Evolutionary conservation across 371 early-diverging fungal species (phyloP).

Genomic region (Circinella umbellata): DNA sequence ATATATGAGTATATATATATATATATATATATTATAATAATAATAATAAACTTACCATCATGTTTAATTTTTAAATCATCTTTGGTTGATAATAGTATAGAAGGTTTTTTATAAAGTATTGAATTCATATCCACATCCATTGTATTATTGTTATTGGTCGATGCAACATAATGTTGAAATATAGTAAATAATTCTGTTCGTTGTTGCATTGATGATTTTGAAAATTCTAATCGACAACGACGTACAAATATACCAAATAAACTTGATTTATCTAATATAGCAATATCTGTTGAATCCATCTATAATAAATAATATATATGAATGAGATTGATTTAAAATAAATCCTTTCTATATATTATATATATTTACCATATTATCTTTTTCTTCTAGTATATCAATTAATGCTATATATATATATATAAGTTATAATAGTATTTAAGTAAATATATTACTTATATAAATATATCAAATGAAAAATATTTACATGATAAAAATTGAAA

Average conservation of each 20-base stretch:
- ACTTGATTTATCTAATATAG: constrained; percentile 30
- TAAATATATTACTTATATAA: not conserved
- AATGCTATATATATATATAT: no score
- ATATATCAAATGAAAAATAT: not conserved
- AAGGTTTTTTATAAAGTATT: not conserved
- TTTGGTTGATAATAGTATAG: not conserved
- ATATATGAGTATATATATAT: no score
- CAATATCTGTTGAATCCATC: constrained; percentile 5
- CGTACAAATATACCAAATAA: constrained; percentile 48
- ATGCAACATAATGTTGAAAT: constrained; percentile 25
- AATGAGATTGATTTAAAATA: no score
- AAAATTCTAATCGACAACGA: constrained; percentile 37
- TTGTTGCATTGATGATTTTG: constrained; percentile 22
- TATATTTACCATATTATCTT: constrained; percentile 14
- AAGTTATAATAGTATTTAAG: not conserved
- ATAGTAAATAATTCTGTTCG: constrained; percentile 29
- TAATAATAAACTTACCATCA: not conserved
- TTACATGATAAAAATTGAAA: constrained; percentile 16
- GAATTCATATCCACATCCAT: constrained; percentile 12
- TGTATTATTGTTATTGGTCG: constrained; percentile 1
- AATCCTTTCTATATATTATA: no score
- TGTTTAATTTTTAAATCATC: not conserved
- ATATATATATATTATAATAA: no score
- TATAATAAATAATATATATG: not conserved
- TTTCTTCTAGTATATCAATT: constrained; percentile 13